Percentiles rank a stretch among this genome's conserved stretches.
phyloP scores from a whole-genome alignment of 75 land plant species.

The Pinus taeda region DNA sequence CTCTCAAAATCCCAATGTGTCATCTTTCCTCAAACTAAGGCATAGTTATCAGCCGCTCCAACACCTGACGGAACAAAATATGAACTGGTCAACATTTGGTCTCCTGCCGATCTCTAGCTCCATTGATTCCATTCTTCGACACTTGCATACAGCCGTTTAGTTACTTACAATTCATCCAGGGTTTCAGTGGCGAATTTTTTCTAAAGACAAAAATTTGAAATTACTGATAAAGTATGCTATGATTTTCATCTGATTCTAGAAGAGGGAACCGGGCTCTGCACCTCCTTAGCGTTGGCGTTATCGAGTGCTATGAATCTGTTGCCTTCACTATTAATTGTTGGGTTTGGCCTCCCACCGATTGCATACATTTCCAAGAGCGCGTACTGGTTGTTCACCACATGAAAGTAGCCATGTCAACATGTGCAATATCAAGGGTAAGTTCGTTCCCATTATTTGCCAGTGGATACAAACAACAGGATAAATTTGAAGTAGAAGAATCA shows the following conservation, averaged over 20 bases:
- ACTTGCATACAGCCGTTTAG: conserved; percentile 63
- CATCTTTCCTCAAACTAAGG: too few relatives aligned
- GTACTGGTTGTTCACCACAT: conserved; percentile 39
- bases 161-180: conserved; percentile 42
- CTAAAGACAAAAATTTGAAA: neutral
- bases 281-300: conserved; percentile 9
- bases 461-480: too few relatives aligned
- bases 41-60: conserved; percentile 38
- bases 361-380: conserved; percentile 37
- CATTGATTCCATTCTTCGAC: conserved; percentile 60
- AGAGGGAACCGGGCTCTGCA: neutral
- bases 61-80: conserved; percentile 71
- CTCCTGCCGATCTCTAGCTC: conserved; percentile 88
- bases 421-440: conserved; percentile 1
- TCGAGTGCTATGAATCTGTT: conserved; percentile 30
- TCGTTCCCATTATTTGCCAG: too few relatives aligned
- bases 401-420: conserved; percentile 40
- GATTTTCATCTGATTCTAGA: neutral
- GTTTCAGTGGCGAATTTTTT: neutral
- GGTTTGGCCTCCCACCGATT: conserved; percentile 33
- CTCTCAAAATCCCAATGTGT: too few relatives aligned
- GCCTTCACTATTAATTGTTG: conserved; percentile 41
- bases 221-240: neutral
- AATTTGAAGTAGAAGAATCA: too few relatives aligned
- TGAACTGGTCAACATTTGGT: conserved; percentile 77